These are phyloP conservation scores for Cutaneotrichosporon mucoides DNA, from an alignment of 1,284 basidiomycete species.

Conservation along the genomic window DNA sequence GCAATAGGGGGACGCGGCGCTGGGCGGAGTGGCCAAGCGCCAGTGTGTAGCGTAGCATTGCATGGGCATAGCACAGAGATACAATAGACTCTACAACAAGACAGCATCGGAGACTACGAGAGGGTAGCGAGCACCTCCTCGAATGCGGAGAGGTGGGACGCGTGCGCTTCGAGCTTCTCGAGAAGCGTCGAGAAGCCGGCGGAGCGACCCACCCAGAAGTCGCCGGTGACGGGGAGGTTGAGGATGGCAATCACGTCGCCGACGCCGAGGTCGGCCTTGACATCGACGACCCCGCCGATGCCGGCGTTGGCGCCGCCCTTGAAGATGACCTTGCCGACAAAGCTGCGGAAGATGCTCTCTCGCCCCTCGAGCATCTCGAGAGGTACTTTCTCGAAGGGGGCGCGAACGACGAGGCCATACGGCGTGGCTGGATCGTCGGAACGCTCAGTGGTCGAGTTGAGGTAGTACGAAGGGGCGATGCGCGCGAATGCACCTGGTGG, in stretches of 20 bases:
- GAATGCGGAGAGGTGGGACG: no score
- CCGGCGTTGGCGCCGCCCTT: conserved; percentile 47
- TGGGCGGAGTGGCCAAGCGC: not conserved
- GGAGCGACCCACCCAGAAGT: conserved; percentile 32
- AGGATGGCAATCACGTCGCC: conserved; percentile 28
- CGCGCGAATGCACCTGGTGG: conserved; percentile 26
- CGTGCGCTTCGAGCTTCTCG: not conserved
- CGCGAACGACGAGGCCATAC: conserved; percentile 33
- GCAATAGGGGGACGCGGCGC: conserved; percentile 1
- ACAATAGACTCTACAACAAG: not conserved
- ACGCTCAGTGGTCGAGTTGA: conserved; percentile 15
- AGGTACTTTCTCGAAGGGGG: conserved; percentile 40
- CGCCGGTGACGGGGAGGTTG: conserved; percentile 40
- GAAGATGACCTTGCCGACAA: conserved; percentile 47
- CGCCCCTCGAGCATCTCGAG: conserved; percentile 43
- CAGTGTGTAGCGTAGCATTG: not conserved
- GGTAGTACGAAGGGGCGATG: conserved; percentile 20
- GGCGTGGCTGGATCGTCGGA: conserved; percentile 15
- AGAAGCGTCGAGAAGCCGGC: not conserved
- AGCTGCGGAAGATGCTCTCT: conserved; percentile 39
- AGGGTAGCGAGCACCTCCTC: no score
- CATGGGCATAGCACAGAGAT: not conserved
- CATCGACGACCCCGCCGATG: conserved; percentile 39
- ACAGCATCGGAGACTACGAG: not conserved
- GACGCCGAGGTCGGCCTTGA: conserved; percentile 31